Base-by-base conservation (phyloP, 805 yeast genomes). In the Schwanniomyces occidentalis region DNA sequence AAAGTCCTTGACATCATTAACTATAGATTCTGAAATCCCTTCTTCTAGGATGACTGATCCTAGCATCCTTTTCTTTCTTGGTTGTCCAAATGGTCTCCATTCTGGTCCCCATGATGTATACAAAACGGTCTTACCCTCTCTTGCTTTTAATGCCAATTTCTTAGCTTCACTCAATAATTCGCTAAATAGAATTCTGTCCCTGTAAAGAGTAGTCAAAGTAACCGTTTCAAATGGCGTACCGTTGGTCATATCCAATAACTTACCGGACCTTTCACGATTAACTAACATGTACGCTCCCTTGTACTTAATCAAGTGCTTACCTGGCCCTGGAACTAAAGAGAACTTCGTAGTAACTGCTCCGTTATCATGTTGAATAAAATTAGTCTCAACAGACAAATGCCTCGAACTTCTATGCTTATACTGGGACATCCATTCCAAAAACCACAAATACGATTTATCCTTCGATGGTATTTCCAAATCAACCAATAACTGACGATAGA, bases 51-150 rank as follows among this genome's bases (percentile, higher is more conserved):
- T 80, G 10, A 93, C 99, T 6, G 95, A 85, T 4, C 85, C 91
- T 24, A 91, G 63, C 17, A 83, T 62, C 48, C 99, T 72, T 62
- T 91, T 91, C 49, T 81, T 82, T 43, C 96, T 74, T 1, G 99
- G 98, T 55, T 82, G 90, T 2, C 99, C 99, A 67, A 93, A 93
- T 4, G 95, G 95, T 52, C 98, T 73, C 99, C 99, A 93, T 54
- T 93, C 99, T 18, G 96, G 96, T 1, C 98, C 99, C 87, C 93
- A 91, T 8, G 96, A 85, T 4, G 96, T 87, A 58, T 77, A 93
- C 4, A 93, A 65, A 6, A 93, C 98, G 0, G 98, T 93, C 54
- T 89, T 91, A 6, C 99, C 98, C 54, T 88, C 95, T 40, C 85
- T 82, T 19, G 82, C 73, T 49, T 78, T 78, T 54, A 89, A 70